Evolutionary conservation across 1,139 yeast species (phyloP).

Genomic region (Saccharomyces hybrid): DNA sequence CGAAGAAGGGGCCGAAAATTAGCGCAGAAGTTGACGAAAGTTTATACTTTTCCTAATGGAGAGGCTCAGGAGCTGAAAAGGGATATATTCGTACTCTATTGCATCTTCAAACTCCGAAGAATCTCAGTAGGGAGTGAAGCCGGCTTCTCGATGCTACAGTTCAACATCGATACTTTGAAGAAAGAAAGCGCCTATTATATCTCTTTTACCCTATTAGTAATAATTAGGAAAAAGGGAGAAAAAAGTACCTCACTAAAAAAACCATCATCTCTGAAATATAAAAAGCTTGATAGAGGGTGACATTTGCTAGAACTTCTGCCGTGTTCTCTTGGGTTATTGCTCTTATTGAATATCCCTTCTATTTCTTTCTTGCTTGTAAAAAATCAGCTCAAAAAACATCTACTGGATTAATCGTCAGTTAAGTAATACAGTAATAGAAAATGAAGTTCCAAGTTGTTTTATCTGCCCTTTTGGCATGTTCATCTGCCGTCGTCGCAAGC

Average conservation of each 20-base stretch:
- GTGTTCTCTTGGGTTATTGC: too few relatives aligned
- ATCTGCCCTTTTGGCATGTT: constrained; percentile 15
- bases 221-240: not conserved
- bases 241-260: not conserved
- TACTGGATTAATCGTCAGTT: not conserved
- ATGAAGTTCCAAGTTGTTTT: constrained; percentile 12
- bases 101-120: not conserved
- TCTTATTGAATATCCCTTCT: not conserved
- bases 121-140: not conserved
- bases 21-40: not conserved
- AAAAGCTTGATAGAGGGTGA: not conserved
- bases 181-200: not conserved
- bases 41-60: not conserved
- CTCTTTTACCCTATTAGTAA: not conserved
- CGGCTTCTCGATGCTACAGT: not conserved
- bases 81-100: not conserved
- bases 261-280: not conserved
- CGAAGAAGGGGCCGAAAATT: not conserved
- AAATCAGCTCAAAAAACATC: not conserved
- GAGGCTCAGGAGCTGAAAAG: not conserved
- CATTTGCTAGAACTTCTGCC: not conserved
- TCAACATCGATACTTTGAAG: not conserved
- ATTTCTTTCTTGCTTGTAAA: not conserved
- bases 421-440: not conserved
- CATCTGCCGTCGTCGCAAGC: constrained; percentile 17